Conservation (phyloP, 192 early-diverging fungal genomes). For the Pecoramyces ruminantium region DNA sequence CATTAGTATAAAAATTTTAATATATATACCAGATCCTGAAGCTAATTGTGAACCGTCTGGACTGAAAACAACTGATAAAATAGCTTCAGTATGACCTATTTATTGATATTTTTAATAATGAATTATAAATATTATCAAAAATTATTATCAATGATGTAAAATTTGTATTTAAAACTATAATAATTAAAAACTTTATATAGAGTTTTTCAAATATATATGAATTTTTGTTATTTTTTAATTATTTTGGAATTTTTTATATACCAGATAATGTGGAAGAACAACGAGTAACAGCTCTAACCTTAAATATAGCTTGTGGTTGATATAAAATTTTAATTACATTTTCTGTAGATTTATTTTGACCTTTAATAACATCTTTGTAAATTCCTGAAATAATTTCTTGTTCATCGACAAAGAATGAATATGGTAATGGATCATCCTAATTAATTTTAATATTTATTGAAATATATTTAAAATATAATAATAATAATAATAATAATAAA, state of each 20-base stretch:
- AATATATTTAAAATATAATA: too few relatives aligned
- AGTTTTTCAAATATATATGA: too few relatives aligned
- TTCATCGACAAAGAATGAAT: slow-evolving; percentile 80
- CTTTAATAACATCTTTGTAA: slow-evolving; percentile 61
- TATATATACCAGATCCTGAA: slow-evolving; percentile 58
- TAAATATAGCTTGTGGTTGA: slow-evolving; percentile 89
- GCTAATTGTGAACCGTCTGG: slow-evolving; percentile 82
- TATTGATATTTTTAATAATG: background rate
- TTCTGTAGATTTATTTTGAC: slow-evolving; percentile 66
- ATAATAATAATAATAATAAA: slow-evolving; percentile 1
- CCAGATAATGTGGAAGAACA: slow-evolving; percentile 75
- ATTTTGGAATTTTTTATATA: slow-evolving; percentile 1
- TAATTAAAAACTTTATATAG: too few relatives aligned
- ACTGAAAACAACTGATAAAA: slow-evolving; percentile 75
- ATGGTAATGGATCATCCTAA: slow-evolving; percentile 77
- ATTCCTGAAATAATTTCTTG: slow-evolving; percentile 61
- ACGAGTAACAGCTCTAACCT: slow-evolving; percentile 78
- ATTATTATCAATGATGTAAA: too few relatives aligned
- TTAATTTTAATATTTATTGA: too few relatives aligned
- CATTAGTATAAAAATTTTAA: background rate
- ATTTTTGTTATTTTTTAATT: too few relatives aligned
- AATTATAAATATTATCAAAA: too few relatives aligned
- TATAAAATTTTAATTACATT: slow-evolving; percentile 80
- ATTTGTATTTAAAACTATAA: too few relatives aligned
- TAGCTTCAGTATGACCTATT: slow-evolving; percentile 77